phyloP scores from a whole-genome alignment of 192 early-diverging fungal species.

The Oehlia diaphana region DNA sequence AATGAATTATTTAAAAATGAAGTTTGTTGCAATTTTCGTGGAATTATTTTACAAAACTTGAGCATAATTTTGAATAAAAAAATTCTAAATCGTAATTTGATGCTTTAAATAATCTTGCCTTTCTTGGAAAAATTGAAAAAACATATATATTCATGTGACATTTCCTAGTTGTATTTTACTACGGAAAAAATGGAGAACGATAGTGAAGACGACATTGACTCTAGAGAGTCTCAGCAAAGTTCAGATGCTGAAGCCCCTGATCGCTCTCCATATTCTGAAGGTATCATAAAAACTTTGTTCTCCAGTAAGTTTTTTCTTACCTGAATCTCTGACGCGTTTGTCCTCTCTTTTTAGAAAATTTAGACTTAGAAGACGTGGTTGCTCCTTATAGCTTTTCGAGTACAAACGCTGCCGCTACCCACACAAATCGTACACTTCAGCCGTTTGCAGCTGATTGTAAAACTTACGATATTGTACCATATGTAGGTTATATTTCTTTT shows the following conservation, averaged over 20 bases:
- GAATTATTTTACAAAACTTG: too few species aligned
- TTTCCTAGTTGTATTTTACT: too few species aligned
- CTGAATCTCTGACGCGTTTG: neutral
- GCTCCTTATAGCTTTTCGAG: neutral
- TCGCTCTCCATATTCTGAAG: neutral
- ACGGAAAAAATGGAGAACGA: neutral
- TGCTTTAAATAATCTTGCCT: too few species aligned
- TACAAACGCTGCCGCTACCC: neutral
- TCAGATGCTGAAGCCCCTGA: neutral
- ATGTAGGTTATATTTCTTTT: slow-evolving; percentile 28
- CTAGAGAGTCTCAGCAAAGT: slow-evolving; percentile 19
- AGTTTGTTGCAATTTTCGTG: too few species aligned
- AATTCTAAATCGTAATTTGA: too few species aligned
- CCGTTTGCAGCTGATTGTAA: slow-evolving; percentile 41
- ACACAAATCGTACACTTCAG: slow-evolving; percentile 31
- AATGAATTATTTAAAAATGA: neutral
- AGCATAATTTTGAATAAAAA: too few species aligned
- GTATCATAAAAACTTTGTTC: neutral
- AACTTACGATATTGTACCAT: slow-evolving; percentile 47
- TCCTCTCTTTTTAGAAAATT: neutral
- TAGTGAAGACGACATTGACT: slow-evolving; percentile 5
- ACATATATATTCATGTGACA: too few species aligned
- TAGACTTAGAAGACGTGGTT: neutral
- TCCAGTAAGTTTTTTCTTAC: neutral
- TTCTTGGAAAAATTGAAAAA: too few species aligned